Evolutionary conservation across 2,329 filamentous ascomycete species (phyloP), one percentile per base, ranked within the genome.

Genomic region (Trichoderma oligosporum): DNA sequence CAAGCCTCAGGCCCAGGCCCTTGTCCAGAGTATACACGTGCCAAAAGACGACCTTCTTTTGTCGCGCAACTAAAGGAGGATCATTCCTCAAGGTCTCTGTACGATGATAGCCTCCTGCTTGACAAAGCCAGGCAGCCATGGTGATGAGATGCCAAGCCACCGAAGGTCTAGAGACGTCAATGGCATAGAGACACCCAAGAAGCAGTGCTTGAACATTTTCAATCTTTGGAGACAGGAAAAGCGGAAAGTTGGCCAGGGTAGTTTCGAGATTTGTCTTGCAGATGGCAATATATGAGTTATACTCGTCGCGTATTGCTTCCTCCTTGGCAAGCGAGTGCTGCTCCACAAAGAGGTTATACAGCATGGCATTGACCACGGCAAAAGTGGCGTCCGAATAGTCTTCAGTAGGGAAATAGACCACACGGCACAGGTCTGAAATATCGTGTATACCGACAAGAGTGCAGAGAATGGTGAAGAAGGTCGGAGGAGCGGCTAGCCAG

Each of bases 81-180:
- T 74, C 71, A 35, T 69, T 62, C 11, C 68, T 68, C 29, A 71
- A 66, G 3, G 64, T 67, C 36, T 69, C 70, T 11, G 67, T 64
- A 48, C 81, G 77, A 65, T 87, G 84, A 59, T 83, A 85, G 3
- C 84, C 84, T 4, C 86, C 77, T 0, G 80, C 81, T 63, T 85
- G 82, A 61, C 82, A 85, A 52, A 88, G 73, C 51, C 81, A 77
- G 11, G 80, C 79, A 0, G 84, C 84, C 16, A 78, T 77, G 6
- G 79, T 81, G 22, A 78, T 80, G 16, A 87, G 71, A n/a, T 82
- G 80, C 79, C 83, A 85, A n/a, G 82, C 82, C 3, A 87, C 75
- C 0, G 82, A 83, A 1, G 83, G 82, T 36, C 82, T 81, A 3
- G 82, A 84, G 12, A 80, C 75, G 60, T 87, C 83, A 46, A 86